Evolutionary conservation across 768 basidiomycete genomes (phyloP).

Genomic region (Polyporus arcularius): DNA sequence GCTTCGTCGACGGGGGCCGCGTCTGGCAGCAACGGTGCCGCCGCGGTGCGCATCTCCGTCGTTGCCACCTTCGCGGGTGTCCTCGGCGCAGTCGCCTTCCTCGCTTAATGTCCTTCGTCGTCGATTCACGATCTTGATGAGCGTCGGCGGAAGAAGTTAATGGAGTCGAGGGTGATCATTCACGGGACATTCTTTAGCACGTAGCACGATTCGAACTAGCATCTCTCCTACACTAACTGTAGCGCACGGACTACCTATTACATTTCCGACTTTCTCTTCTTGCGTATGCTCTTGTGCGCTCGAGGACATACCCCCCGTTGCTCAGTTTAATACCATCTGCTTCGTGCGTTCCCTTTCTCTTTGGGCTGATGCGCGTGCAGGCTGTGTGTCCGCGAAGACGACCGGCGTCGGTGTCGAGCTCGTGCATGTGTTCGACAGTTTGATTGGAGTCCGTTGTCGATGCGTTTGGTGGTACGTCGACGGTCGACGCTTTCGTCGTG

Average conservation of each 20-base stretch:
- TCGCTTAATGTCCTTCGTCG: constrained; percentile 29
- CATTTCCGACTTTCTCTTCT: background rate
- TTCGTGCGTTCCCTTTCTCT: background rate
- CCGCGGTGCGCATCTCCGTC: constrained; percentile 30
- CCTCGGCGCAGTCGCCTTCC: constrained; percentile 36
- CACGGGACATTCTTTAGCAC: background rate
- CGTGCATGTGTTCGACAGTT: too few relatives aligned
- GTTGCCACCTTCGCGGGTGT: constrained; percentile 34
- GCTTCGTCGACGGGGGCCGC: constrained; percentile 18
- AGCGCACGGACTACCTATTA: constrained; percentile 11
- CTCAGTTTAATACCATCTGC: constrained; percentile 13
- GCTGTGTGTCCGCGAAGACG: too few relatives aligned
- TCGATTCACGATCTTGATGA: constrained; percentile 11
- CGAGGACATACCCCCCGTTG: constrained; percentile 12
- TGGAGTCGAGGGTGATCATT: constrained; percentile 3
- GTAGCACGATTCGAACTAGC: constrained; percentile 2
- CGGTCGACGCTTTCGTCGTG: too few relatives aligned
- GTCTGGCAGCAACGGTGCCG: constrained; percentile 19
- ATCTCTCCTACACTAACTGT: constrained; percentile 5
- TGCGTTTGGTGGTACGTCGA: too few relatives aligned
- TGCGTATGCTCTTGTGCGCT: background rate
- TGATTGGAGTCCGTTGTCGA: too few relatives aligned
- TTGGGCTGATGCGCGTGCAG: too few relatives aligned
- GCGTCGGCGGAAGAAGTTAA: background rate
- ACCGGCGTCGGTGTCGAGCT: too few relatives aligned